A percentile compares a stretch with the other conserved stretches of the same genome.
These are phyloP conservation scores for Penicillium steckii DNA, from an alignment of 495 filamentous ascomycete genomes.

Conservation along the genomic window DNA sequence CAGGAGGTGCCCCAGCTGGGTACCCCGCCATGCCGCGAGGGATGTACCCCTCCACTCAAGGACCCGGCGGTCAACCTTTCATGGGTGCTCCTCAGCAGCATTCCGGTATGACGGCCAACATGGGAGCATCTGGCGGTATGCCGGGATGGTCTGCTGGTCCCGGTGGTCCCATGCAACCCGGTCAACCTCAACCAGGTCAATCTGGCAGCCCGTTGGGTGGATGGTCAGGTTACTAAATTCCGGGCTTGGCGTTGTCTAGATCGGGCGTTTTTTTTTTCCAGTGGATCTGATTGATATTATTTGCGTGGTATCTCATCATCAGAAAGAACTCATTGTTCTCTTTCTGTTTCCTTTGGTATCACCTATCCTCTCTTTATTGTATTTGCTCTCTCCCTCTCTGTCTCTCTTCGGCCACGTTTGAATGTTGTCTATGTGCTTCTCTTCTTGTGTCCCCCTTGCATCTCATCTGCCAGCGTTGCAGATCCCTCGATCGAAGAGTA, in stretches of 20 bases:
- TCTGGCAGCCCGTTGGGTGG: conserved; percentile 43
- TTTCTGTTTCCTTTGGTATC: conserved; percentile 9
- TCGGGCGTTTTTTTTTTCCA: conserved; percentile 30
- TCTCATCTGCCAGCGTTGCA: conserved; percentile 28
- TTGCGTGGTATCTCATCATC: conserved; percentile 7
- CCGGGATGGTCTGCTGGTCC: conserved; percentile 40
- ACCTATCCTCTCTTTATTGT: no score
- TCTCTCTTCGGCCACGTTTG: conserved; percentile 3
- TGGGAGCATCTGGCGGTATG: conserved; percentile 37
- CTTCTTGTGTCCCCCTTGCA: conserved; percentile 21
- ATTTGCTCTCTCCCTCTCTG: conserved; percentile 16
- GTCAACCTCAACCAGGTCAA: conserved; percentile 44
- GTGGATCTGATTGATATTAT: conserved; percentile 1
- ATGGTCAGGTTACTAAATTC: conserved; percentile 43
- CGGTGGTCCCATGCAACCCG: conserved; percentile 41
- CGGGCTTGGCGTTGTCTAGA: conserved; percentile 29
- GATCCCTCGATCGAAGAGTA: conserved; percentile 22
- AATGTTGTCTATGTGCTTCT: conserved; percentile 15
- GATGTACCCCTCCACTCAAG: conserved; percentile 45
- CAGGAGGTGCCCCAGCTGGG: conserved; percentile 32
- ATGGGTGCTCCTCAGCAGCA: conserved; percentile 40
- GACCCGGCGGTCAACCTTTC: conserved; percentile 38
- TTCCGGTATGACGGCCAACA: conserved; percentile 39
- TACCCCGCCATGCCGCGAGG: conserved; percentile 40
- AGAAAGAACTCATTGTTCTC: conserved; percentile 15